These are phyloP conservation scores for Saccharomycopsis sp. DNA, from an alignment of 805 yeast genomes.

Conservation along the genomic window DNA sequence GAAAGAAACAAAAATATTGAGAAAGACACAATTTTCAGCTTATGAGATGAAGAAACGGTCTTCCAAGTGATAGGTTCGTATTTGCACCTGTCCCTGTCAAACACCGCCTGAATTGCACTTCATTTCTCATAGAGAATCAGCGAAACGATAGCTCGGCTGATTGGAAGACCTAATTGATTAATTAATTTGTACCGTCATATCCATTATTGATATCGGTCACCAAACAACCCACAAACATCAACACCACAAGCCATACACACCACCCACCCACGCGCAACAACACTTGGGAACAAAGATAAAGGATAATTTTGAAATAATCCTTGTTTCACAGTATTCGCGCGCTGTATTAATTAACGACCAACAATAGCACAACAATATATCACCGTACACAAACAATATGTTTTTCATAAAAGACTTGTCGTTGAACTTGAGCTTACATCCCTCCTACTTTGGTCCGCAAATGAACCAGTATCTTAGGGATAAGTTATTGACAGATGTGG, in stretches of 20 bases:
- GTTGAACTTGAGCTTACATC: constrained; percentile 87
- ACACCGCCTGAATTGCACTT: not conserved
- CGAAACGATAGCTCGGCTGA: not conserved
- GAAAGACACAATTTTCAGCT: not conserved
- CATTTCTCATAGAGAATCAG: not conserved
- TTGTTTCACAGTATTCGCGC: too few relatives aligned
- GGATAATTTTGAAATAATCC: too few relatives aligned
- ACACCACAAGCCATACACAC: too few relatives aligned
- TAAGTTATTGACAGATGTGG: constrained; percentile 89
- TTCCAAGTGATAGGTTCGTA: not conserved
- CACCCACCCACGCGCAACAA: too few relatives aligned
- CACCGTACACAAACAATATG: constrained; percentile 23
- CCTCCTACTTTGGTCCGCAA: constrained; percentile 95
- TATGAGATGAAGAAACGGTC: not conserved
- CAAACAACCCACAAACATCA: too few relatives aligned
- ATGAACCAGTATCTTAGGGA: constrained; percentile 91
- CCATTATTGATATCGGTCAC: too few relatives aligned
- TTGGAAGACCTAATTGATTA: too few relatives aligned
- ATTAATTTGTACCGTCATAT: too few relatives aligned
- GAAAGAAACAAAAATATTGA: not conserved
- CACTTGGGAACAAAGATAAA: not conserved
- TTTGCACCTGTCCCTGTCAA: not conserved
- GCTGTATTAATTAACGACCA: not conserved
- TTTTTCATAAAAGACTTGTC: constrained; percentile 75
- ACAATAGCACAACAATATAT: not conserved